Conservation (phyloP, 202 grass and related monocot species). For the Miscanthus sacchariflorus region DNA sequence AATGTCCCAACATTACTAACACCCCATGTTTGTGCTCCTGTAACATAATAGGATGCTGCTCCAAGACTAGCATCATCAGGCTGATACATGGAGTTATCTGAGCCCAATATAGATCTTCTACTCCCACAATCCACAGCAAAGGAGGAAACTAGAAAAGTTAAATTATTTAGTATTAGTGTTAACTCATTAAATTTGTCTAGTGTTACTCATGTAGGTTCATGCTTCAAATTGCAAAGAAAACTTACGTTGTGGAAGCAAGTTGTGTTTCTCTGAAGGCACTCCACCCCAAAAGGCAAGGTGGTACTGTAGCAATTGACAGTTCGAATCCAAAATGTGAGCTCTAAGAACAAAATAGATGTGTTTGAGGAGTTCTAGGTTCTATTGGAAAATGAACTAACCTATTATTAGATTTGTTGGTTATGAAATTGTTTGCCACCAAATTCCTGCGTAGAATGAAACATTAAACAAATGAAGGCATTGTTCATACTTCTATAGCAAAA, state of each 20-base stretch:
- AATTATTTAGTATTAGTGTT: constrained; percentile 9
- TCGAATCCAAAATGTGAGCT: constrained; percentile 27
- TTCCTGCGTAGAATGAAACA: constrained; percentile 46
- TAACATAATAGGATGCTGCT: constrained; percentile 71
- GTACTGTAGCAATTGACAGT: background rate
- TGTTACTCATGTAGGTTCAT: background rate
- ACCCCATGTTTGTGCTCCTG: constrained; percentile 55
- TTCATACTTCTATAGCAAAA: background rate
- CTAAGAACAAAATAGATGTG: background rate
- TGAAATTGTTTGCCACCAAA: constrained; percentile 86
- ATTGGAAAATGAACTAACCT: constrained; percentile 49
- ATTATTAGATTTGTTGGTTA: constrained; percentile 54
- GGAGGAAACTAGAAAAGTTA: constrained; percentile 44
- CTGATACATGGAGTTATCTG: constrained; percentile 57
- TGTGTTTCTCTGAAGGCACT: constrained; percentile 73
- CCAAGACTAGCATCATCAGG: constrained; percentile 47
- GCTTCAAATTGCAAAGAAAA: background rate
- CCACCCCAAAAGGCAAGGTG: constrained; percentile 49
- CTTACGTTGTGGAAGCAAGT: constrained; percentile 71
- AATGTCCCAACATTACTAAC: constrained; percentile 68
- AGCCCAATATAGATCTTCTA: constrained; percentile 35
- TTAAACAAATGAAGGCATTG: background rate
- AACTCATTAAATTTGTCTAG: no score
- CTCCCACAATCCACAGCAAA: constrained; percentile 75
- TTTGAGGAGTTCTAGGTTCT: background rate